These are phyloP conservation scores for Asparagopsis taxiformis DNA, from an alignment of 31 red algal genomes.

Conservation along the genomic window DNA sequence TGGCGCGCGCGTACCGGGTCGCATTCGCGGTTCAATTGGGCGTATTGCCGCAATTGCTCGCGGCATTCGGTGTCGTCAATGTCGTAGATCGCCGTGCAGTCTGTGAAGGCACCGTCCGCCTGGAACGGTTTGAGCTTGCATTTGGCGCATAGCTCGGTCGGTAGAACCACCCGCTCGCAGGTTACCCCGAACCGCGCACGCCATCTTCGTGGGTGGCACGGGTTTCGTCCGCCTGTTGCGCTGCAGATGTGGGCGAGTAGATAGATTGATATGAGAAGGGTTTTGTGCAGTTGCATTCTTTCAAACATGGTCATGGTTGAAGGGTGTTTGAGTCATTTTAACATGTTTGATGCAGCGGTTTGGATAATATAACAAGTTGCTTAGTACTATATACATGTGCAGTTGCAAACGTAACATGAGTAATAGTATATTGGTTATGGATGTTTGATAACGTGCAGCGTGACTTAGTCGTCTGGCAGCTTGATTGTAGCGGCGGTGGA, in stretches of 20 bases:
- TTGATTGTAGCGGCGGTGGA: too few relatives aligned
- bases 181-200: background rate
- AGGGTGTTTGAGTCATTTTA: too few relatives aligned
- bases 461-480: too few relatives aligned
- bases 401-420: too few relatives aligned
- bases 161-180: background rate
- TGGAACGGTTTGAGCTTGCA: slow-evolving; percentile 1
- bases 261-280: too few relatives aligned
- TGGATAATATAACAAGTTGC: too few relatives aligned
- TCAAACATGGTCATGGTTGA: too few relatives aligned
- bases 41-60: background rate
- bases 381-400: too few relatives aligned
- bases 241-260: background rate
- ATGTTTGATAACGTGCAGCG: too few relatives aligned
- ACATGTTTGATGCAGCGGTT: too few relatives aligned
- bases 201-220: slow-evolving; percentile 2
- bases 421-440: too few relatives aligned
- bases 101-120: background rate
- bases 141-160: background rate
- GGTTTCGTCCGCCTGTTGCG: background rate
- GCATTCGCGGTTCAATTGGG: slow-evolving; percentile 11
- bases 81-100: slow-evolving; percentile 24
- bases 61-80: background rate
- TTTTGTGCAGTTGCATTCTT: too few relatives aligned
- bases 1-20: slow-evolving; percentile 3